Evolutionary conservation across 2,329 filamentous ascomycete species (phyloP), one percentile per base, ranked within the genome.

Genomic region (Coniochaeta ligniaria): DNA sequence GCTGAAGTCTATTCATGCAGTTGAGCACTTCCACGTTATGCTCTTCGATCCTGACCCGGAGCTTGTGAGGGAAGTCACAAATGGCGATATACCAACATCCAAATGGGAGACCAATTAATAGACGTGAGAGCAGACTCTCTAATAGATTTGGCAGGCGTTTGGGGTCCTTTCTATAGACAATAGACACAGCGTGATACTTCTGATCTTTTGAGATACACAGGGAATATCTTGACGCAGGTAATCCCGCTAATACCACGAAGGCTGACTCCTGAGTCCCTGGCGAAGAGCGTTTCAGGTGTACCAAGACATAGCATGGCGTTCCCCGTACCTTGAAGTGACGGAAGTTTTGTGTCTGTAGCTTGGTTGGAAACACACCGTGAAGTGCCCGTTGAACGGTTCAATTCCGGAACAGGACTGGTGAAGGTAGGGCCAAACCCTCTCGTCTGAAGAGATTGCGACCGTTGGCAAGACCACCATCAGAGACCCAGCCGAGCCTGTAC

Each of bases 1-100:
- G 17, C 76, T 97, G 66, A 96, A 96, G 77, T 95, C 89, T 26
- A 85, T 98, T 31, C 85, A 92, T 67, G 86, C 90, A 0, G 85
- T 98, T 12, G 93, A 97, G 78, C 94, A 98, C 72, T 95, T 98
- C 70, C 94, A 98, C 73, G 88, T 97, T 69, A 92, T 97, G 92
- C 78, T 97, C 59, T 90, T 88, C 72, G 81, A 91, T 66, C 88
- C 92, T 1, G 87, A 94, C 67, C 78, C 80, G 43, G 80, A 78
- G 3, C 91, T 96, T 66, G 74, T 96, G 54, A 76, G 78, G 58
- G 76, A 85, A 60, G 81, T 96, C 63, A 96, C 92, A 6, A 77
- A 84, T 41, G 88, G 87, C 14, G 92, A 96, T 75, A 78, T 89
- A 52, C 86, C 91, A 1, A 78, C 90, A 69, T 81, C 80, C 64